Conservation (phyloP, 305 asterid species). For the Fraxinus floribunda region DNA sequence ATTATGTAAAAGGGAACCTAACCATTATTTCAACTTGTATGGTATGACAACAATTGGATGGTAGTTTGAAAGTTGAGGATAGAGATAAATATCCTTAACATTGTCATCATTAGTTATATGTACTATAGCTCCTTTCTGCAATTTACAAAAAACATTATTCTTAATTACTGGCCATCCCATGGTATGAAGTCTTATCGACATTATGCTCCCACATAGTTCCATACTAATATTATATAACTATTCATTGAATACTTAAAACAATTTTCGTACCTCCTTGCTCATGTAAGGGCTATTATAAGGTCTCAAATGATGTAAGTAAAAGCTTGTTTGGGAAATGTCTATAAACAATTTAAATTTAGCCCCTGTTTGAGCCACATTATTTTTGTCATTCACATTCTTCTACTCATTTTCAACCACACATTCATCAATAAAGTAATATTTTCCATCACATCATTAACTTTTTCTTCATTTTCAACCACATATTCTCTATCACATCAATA, state of each 20-base stretch:
- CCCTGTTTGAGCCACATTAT: too few species aligned
- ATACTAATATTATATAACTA: not conserved
- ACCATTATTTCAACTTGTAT: not conserved
- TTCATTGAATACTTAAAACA: not conserved
- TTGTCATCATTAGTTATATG: not conserved
- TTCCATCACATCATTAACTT: too few species aligned
- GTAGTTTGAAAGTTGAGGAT: not conserved
- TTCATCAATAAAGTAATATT: too few species aligned
- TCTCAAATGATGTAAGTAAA: not conserved
- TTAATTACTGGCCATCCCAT: not conserved
- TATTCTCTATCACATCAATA: too few species aligned
- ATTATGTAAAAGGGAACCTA: not conserved
- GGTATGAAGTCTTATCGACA: not conserved
- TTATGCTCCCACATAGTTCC: not conserved
- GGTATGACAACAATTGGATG: not conserved
- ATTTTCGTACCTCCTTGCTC: not conserved
- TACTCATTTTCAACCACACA: too few species aligned
- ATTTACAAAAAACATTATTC: not conserved
- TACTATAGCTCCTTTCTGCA: not conserved
- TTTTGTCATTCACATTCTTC: too few species aligned
- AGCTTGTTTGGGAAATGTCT: not conserved
- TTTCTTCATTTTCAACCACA: too few species aligned
- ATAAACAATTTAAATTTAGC: not conserved
- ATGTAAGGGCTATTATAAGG: not conserved
- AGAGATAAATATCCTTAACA: not conserved